Evolutionary conservation across 2,329 filamentous ascomycete species (phyloP).

Genomic region (Ophiosphaerella herpotricha): DNA sequence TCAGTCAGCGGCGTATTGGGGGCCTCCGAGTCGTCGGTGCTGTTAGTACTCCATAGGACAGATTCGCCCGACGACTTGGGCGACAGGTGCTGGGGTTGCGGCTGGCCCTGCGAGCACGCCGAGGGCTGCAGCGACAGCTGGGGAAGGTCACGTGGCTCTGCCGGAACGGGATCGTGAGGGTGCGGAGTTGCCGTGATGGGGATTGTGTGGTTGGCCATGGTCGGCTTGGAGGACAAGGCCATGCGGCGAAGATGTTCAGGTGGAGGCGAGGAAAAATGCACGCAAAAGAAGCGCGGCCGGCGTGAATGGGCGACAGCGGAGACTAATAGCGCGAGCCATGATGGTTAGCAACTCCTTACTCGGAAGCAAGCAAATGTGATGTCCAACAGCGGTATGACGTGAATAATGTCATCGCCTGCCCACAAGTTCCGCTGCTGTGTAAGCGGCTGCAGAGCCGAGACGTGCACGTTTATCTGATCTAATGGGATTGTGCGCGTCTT

Average conservation of each 20-base stretch:
- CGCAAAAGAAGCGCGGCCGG: slow-evolving; percentile 11
- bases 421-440: neutral
- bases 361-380: neutral
- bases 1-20: slow-evolving; percentile 53
- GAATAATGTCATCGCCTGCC: neutral
- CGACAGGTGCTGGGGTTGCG: slow-evolving; percentile 40
- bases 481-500: slow-evolving; percentile 6
- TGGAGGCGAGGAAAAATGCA: slow-evolving; percentile 9
- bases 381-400: neutral
- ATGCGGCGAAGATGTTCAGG: slow-evolving; percentile 19
- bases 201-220: slow-evolving; percentile 37
- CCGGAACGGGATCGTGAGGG: slow-evolving; percentile 53
- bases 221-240: slow-evolving; percentile 20
- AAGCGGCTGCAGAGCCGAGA: slow-evolving; percentile 2
- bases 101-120: slow-evolving; percentile 15
- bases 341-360: slow-evolving; percentile 34
- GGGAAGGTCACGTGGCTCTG: slow-evolving; percentile 45
- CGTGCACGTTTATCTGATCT: neutral
- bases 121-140: slow-evolving; percentile 32
- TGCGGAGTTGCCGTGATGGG: slow-evolving; percentile 52
- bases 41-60: slow-evolving; percentile 47
- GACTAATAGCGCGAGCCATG: slow-evolving; percentile 19
- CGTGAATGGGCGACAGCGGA: slow-evolving; percentile 24
- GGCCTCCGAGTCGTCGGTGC: slow-evolving; percentile 49
- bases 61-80: slow-evolving; percentile 49